phyloP scores from a whole-genome alignment of 306 rosid species.

The Castanea sativa region DNA sequence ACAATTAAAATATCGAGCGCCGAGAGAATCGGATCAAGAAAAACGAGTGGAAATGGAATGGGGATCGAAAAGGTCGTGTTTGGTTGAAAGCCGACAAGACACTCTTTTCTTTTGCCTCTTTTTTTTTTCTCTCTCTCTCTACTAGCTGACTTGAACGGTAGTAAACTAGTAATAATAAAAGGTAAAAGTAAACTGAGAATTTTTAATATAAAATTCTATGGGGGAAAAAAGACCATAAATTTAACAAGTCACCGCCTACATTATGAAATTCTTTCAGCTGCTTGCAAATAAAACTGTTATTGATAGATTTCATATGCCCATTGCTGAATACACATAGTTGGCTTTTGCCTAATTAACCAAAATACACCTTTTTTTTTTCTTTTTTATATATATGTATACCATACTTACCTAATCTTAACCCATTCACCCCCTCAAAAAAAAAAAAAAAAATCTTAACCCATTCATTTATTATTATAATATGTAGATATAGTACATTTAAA shows the following conservation, averaged over 20 bases:
- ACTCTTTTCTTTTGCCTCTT: slow-evolving; percentile 29
- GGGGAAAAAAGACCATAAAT: background rate
- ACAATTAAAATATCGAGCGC: background rate
- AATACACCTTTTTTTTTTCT: no score
- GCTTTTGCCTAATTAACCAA: no score
- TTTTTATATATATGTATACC: no score
- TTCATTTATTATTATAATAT: no score
- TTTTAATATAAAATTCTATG: background rate
- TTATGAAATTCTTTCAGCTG: background rate
- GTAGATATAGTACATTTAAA: no score
- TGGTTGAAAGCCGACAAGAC: slow-evolving; percentile 85
- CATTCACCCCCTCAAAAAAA: no score
- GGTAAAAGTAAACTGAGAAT: background rate
- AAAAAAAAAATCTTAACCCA: no score
- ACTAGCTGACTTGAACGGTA: background rate
- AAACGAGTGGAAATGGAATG: background rate
- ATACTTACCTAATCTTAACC: no score
- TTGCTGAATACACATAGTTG: no score
- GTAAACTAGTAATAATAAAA: background rate
- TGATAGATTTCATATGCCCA: no score
- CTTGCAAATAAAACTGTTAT: no score
- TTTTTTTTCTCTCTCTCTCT: background rate
- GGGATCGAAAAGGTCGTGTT: slow-evolving; percentile 73
- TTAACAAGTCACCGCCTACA: background rate
- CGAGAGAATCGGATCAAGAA: slow-evolving; percentile 4